Percentiles rank a stretch among this genome's conserved stretches.
These are phyloP conservation scores for Panicum miliaceum DNA, from an alignment of 176 grass and related monocot genomes.

Conservation along the genomic window DNA sequence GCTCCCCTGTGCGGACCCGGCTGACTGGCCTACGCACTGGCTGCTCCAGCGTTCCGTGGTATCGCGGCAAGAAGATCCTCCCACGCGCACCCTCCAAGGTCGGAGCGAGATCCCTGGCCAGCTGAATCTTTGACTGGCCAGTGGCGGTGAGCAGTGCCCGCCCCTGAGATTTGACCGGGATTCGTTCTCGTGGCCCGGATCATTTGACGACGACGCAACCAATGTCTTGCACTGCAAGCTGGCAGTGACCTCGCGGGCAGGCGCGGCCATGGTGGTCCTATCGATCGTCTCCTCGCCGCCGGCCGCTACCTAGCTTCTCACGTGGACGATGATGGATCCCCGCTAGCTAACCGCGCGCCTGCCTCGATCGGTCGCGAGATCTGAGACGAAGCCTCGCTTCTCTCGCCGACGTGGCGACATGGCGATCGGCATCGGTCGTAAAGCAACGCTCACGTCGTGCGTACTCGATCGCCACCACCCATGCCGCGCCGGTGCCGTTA, in stretches of 20 bases:
- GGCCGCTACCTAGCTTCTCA: neutral
- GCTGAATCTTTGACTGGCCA: conserved; percentile 19
- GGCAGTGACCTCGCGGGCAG: no score
- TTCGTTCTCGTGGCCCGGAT: neutral
- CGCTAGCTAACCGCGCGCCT: no score
- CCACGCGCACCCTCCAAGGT: neutral
- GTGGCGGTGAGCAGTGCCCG: no score
- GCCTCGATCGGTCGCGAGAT: no score
- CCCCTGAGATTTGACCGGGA: neutral
- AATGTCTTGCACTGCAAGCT: no score
- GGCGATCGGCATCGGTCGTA: no score
- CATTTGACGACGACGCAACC: neutral
- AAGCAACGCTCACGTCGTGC: no score
- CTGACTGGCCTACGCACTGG: neutral
- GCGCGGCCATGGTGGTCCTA: no score
- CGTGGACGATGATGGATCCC: neutral
- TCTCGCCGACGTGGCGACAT: no score
- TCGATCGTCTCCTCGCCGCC: no score
- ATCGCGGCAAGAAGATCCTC: neutral
- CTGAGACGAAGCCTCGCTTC: no score
- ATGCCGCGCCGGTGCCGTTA: neutral
- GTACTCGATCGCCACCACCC: no score
- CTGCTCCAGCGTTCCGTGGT: neutral
- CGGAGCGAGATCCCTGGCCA: neutral
- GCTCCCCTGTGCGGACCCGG: neutral